phyloP scores from a whole-genome alignment of 768 basidiomycete species.

The Porpolomopsis calyptriformis region DNA sequence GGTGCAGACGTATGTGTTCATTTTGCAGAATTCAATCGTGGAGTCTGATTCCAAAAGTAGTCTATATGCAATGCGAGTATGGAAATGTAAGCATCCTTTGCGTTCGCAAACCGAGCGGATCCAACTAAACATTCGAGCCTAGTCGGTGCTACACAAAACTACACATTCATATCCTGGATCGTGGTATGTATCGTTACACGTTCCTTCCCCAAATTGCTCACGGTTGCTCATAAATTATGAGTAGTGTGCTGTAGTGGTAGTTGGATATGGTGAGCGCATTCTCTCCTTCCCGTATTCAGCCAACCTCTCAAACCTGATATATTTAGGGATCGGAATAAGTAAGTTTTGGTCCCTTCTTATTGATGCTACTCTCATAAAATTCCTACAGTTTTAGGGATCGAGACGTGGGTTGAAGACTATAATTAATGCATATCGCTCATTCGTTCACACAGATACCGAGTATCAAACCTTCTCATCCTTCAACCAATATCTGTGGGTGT shows the following conservation, averaged over 20 bases:
- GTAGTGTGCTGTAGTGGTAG: background rate
- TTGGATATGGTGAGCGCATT: conserved; percentile 1
- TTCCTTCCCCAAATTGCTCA: background rate
- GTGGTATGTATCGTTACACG: conserved; percentile 2
- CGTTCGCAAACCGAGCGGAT: background rate
- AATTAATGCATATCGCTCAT: background rate
- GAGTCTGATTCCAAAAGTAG: conserved; percentile 3
- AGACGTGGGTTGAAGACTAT: background rate
- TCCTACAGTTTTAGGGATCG: background rate
- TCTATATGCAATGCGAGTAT: conserved; percentile 21
- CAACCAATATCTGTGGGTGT: background rate
- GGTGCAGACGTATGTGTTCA: conserved; percentile 17
- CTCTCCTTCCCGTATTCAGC: background rate
- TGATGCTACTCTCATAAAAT: background rate
- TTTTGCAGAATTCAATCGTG: background rate
- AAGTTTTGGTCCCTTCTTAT: too few relatives aligned
- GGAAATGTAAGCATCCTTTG: conserved; percentile 17
- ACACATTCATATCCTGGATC: conserved; percentile 5
- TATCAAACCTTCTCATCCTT: background rate
- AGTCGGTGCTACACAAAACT: conserved; percentile 3
- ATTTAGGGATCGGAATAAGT: background rate
- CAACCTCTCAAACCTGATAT: background rate
- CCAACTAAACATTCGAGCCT: background rate
- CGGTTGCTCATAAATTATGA: background rate
- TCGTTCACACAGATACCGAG: background rate